These are phyloP conservation scores for Aspergillus transmontanensis DNA, from an alignment of 2,329 filamentous ascomycete species.

Conservation along the genomic window DNA sequence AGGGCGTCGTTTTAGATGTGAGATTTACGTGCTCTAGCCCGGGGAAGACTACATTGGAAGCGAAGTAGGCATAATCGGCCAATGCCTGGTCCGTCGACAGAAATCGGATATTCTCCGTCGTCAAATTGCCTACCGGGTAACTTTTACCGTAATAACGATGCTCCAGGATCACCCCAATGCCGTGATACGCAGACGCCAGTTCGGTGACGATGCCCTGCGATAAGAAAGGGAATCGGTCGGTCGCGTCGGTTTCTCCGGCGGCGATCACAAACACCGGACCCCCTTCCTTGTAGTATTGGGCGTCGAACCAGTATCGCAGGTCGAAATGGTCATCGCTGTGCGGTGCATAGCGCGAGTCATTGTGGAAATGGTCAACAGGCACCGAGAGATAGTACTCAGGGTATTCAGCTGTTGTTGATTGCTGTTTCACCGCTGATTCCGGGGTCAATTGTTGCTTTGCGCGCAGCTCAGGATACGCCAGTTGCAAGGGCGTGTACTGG, in stretches of 20 bases:
- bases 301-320: slow-evolving; percentile 83
- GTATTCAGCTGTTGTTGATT: background rate
- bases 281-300: slow-evolving; percentile 71
- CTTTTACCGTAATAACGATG: slow-evolving; percentile 85
- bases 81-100: slow-evolving; percentile 80
- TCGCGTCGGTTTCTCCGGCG: slow-evolving; percentile 62
- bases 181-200: slow-evolving; percentile 69
- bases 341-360: slow-evolving; percentile 75
- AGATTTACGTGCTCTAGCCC: slow-evolving; percentile 70
- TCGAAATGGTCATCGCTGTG: slow-evolving; percentile 70
- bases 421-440: background rate
- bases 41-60: slow-evolving; percentile 68
- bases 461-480: slow-evolving; percentile 2
- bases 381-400: slow-evolving; percentile 55
- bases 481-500: slow-evolving; percentile 1
- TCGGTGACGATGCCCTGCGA: slow-evolving; percentile 77
- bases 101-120: slow-evolving; percentile 73
- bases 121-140: slow-evolving; percentile 67
- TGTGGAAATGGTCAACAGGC: slow-evolving; percentile 80
- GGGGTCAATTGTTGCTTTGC: background rate
- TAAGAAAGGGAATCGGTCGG: slow-evolving; percentile 61
- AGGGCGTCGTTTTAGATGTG: slow-evolving; percentile 66
- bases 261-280: slow-evolving; percentile 80
- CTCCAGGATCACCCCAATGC: slow-evolving; percentile 79
- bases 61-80: slow-evolving; percentile 81